These are phyloP conservation scores for Saraca asoca DNA, from an alignment of 331 rosid species.

Conservation along the genomic window DNA sequence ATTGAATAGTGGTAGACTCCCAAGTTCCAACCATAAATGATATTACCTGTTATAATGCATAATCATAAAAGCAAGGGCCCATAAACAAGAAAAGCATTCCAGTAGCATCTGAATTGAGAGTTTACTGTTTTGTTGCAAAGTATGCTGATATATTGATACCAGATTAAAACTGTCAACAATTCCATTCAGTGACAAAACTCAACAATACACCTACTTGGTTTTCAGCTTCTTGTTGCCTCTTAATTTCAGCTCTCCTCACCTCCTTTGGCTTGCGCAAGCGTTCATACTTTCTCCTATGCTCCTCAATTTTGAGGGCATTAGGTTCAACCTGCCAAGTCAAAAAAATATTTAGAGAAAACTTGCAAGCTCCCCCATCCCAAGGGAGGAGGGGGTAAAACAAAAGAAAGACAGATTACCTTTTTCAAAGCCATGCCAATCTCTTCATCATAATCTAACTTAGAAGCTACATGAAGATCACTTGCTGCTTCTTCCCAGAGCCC, in stretches of 20 bases:
- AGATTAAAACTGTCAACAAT: slow-evolving; percentile 3
- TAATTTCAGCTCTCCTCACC: slow-evolving; percentile 50
- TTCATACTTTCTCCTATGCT: slow-evolving; percentile 72
- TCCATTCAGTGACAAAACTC: slow-evolving; percentile 17
- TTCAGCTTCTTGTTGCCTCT: slow-evolving; percentile 52
- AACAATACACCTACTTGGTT: slow-evolving; percentile 50
- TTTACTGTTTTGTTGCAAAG: background rate
- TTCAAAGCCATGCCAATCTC: slow-evolving; percentile 65
- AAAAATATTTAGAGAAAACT: slow-evolving; percentile 26
- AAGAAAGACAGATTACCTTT: slow-evolving; percentile 48
- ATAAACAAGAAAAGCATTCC: slow-evolving; percentile 3
- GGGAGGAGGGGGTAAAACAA: background rate
- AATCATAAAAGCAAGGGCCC: background rate
- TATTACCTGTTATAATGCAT: slow-evolving; percentile 16
- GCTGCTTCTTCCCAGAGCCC: slow-evolving; percentile 79
- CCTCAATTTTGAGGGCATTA: slow-evolving; percentile 71
- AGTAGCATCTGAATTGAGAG: background rate
- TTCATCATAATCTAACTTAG: slow-evolving; percentile 75
- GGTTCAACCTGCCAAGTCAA: slow-evolving; percentile 65
- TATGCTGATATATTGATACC: slow-evolving; percentile 1
- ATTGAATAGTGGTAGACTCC: slow-evolving; percentile 3
- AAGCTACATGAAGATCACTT: slow-evolving; percentile 72
- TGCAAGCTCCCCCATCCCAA: background rate
- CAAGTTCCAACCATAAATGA: slow-evolving; percentile 24
- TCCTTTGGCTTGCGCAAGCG: slow-evolving; percentile 59